phyloP scores from a whole-genome alignment of 1,284 basidiomycete species.

The Leccinum pachyderme region DNA sequence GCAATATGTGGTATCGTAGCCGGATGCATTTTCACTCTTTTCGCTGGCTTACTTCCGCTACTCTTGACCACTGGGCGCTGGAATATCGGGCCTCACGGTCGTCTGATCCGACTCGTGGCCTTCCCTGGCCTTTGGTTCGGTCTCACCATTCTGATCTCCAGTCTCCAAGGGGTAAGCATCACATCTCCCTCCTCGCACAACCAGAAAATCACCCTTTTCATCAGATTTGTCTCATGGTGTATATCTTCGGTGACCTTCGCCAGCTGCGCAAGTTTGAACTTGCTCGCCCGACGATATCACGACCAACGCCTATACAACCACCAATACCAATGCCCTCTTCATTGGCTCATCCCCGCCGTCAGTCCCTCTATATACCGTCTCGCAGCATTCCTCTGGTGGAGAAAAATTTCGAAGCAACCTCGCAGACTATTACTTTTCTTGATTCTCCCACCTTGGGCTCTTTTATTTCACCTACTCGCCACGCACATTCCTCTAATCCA shows the following conservation, averaged over 20 bases:
- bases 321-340: conserved; percentile 14
- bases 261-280: conserved; percentile 78
- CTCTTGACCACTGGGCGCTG: conserved; percentile 28
- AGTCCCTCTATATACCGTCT: conserved; percentile 12
- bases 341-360: neutral
- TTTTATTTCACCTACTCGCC: neutral
- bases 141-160: conserved; percentile 57
- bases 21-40: conserved; percentile 43
- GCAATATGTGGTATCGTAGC: conserved; percentile 67
- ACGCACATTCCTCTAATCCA: conserved; percentile 10
- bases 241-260: conserved; percentile 76
- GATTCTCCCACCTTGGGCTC: conserved; percentile 14
- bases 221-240: conserved; percentile 63
- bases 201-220: neutral
- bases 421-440: conserved; percentile 3
- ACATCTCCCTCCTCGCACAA: neutral
- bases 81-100: conserved; percentile 51
- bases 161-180: conserved; percentile 56
- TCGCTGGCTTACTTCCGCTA: conserved; percentile 37
- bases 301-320: conserved; percentile 31
- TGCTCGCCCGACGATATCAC: conserved; percentile 57
- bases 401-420: neutral
- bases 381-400: conserved; percentile 10
- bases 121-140: conserved; percentile 72
- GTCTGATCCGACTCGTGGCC: conserved; percentile 59